phyloP scores from a whole-genome alignment of 2,329 filamentous ascomycete species.

The Macroventuria anomochaeta region DNA sequence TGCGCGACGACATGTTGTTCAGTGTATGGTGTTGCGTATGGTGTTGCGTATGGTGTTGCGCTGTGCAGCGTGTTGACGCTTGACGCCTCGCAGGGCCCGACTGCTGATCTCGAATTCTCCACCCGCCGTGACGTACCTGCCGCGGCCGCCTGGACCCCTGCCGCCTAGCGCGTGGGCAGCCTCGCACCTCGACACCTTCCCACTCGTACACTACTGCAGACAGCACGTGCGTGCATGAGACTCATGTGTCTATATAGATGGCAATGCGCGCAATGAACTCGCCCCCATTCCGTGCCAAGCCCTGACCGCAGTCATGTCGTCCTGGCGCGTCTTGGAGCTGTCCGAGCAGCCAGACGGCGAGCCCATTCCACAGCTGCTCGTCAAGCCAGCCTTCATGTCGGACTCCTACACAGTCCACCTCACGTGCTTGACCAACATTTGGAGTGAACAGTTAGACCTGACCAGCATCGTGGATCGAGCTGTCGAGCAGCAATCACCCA shows the following conservation, averaged over 20 bases:
- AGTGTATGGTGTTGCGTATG: not conserved
- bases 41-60: not conserved
- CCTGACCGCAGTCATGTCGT: constrained; percentile 32
- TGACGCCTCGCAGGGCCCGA: not conserved
- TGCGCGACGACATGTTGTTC: constrained; percentile 39
- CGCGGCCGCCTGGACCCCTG: constrained; percentile 6
- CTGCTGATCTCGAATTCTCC: constrained; percentile 20
- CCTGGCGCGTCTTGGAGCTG: constrained; percentile 44
- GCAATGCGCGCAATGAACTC: not conserved
- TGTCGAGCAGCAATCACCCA: constrained; percentile 68
- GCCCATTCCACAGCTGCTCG: constrained; percentile 65
- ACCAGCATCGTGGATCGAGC: constrained; percentile 69
- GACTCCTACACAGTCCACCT: constrained; percentile 69
- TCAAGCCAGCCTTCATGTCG: constrained; percentile 63
- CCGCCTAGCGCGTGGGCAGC: constrained; percentile 18
- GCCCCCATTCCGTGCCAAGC: no score
- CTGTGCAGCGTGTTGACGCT: not conserved
- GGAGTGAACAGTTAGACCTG: constrained; percentile 69
- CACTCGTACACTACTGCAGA: not conserved
- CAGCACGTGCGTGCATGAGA: not conserved
- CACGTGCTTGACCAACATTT: constrained; percentile 76
- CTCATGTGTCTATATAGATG: not conserved
- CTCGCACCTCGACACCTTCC: constrained; percentile 6
- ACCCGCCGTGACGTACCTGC: constrained; percentile 29
- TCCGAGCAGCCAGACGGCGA: constrained; percentile 29